A percentile compares a stretch with the other conserved stretches of the same genome.
Conservation (phyloP, 352 stramenopile genomes). For the Pilasporangium apinafurcum region DNA sequence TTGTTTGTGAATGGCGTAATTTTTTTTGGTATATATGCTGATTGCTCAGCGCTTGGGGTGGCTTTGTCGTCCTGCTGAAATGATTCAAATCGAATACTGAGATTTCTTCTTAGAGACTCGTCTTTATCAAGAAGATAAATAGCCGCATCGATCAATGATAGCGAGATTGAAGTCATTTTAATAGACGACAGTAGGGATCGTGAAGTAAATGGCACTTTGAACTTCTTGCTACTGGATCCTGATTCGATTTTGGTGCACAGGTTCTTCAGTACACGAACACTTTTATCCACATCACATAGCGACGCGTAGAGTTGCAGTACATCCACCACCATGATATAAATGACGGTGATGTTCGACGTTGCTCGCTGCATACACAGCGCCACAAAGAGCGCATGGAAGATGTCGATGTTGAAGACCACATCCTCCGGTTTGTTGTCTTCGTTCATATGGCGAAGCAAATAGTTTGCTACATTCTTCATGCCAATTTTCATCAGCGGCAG, state of each 20-base stretch:
- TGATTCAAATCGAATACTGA: too few relatives aligned
- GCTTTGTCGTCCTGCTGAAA: too few relatives aligned
- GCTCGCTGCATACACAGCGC: constrained; percentile 28
- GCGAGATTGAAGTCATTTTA: too few relatives aligned
- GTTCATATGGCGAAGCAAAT: neutral
- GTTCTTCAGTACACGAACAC: too few relatives aligned
- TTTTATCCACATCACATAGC: constrained; percentile 24
- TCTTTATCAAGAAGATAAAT: constrained; percentile 1
- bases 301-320: constrained; percentile 18
- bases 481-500: constrained; percentile 21
- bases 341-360: constrained; percentile 12
- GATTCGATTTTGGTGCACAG: constrained; percentile 4
- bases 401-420: constrained; percentile 43
- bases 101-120: too few relatives aligned
- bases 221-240: constrained; percentile 8
- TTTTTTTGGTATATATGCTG: too few relatives aligned
- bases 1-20: too few relatives aligned
- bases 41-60: too few relatives aligned
- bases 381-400: constrained; percentile 45
- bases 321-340: constrained; percentile 22
- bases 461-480: neutral
- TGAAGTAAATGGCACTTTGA: too few relatives aligned
- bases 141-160: too few relatives aligned
- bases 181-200: too few relatives aligned
- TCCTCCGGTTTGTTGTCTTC: constrained; percentile 29